Percentiles rank a stretch among this genome's conserved stretches.
Conservation (phyloP, 257 asterid genomes). For the Misopates orontium region DNA sequence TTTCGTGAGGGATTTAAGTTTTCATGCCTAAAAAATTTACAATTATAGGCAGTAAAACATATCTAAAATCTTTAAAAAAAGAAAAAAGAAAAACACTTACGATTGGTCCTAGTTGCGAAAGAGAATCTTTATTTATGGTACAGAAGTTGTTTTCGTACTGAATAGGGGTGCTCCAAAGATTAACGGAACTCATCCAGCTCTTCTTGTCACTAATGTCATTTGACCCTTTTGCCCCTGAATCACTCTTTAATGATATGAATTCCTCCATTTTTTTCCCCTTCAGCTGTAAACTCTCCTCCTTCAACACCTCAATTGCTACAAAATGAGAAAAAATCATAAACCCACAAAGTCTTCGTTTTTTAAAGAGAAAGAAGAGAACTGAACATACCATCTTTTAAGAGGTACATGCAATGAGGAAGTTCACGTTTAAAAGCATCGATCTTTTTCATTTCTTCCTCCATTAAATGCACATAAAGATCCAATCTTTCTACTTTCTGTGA, state of each 20-base stretch:
- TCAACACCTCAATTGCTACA: conserved; percentile 53
- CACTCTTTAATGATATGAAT: too few species aligned
- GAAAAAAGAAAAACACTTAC: conserved; percentile 27
- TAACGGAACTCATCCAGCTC: conserved; percentile 55
- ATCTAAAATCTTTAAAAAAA: too few species aligned
- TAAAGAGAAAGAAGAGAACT: conserved; percentile 12
- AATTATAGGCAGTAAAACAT: too few species aligned
- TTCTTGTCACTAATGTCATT: conserved; percentile 54
- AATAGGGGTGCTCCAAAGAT: conserved; percentile 59
- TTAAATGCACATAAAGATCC: conserved; percentile 18
- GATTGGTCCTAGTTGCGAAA: conserved; percentile 26
- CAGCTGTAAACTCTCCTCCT: conserved; percentile 37
- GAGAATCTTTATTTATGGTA: too few species aligned
- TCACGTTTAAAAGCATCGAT: conserved; percentile 38
- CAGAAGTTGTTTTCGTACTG: conserved; percentile 43
- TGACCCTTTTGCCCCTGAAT: conserved; percentile 41
- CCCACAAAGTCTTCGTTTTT: not conserved
- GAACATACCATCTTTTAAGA: conserved; percentile 34
- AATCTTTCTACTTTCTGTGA: conserved; percentile 29
- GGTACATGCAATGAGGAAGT: conserved; percentile 46
- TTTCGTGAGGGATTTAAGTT: too few species aligned
- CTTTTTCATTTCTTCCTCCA: conserved; percentile 41
- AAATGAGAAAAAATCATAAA: not conserved
- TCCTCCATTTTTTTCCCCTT: conserved; percentile 20
- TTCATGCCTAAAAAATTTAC: too few species aligned